Conservation (phyloP, 2,329 filamentous ascomycete species). For the Exophiala sideris region DNA sequence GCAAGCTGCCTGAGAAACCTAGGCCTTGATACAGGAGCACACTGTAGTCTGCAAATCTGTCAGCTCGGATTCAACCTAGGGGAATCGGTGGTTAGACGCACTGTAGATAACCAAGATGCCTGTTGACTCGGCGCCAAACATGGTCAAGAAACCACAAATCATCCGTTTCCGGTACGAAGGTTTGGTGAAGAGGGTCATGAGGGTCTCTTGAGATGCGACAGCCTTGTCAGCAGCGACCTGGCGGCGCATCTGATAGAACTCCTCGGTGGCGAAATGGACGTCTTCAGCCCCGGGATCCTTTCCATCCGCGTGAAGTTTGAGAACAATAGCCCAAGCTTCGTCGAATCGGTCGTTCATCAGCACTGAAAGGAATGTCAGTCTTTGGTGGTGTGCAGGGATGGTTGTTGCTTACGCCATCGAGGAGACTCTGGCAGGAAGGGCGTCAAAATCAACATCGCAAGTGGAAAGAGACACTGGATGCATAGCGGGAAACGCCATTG, state of each 20-base stretch:
- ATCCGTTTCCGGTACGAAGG: slow-evolving; percentile 6
- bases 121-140: background rate
- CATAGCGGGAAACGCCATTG: slow-evolving; percentile 48
- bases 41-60: background rate
- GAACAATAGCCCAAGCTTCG: slow-evolving; percentile 45
- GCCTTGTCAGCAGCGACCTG: background rate
- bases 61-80: background rate
- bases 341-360: slow-evolving; percentile 43
- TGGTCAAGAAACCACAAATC: slow-evolving; percentile 3
- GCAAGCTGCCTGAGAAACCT: background rate
- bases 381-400: background rate
- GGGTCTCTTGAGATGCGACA: background rate
- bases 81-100: slow-evolving; percentile 27
- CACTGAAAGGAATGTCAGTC: background rate
- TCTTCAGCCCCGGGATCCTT: background rate
- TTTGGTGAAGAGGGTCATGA: slow-evolving; percentile 1
- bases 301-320: slow-evolving; percentile 36
- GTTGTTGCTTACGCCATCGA: slow-evolving; percentile 41
- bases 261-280: background rate
- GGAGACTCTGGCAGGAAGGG: slow-evolving; percentile 47
- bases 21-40: slow-evolving; percentile 4
- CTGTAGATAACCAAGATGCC: slow-evolving; percentile 22
- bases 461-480: slow-evolving; percentile 39
- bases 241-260: slow-evolving; percentile 6
- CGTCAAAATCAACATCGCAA: slow-evolving; percentile 39